Evolutionary conservation across 805 yeast species (phyloP), one percentile per base, ranked within the genome.

Genomic region (Myxozyma monticola): DNA sequence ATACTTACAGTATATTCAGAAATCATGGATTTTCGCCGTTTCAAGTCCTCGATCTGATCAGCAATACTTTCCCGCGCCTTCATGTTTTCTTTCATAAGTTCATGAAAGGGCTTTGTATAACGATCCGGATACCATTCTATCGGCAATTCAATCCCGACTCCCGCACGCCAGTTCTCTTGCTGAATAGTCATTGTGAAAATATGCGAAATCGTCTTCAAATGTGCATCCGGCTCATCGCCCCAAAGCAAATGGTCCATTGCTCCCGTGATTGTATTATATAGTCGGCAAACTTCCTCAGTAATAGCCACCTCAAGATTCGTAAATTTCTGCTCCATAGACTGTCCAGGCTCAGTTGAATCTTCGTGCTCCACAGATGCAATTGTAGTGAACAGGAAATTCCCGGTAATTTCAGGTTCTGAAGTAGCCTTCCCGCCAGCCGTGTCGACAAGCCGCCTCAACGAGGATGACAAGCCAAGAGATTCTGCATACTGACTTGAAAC

Each of bases 61-160:
- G n/a, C n/a, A n/a, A n/a, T n/a, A n/a, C n/a, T n/a, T n/a, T n/a
- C n/a, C n/a, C n/a, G n/a, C n/a, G n/a, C n/a, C n/a, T n/a, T n/a
- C n/a, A n/a, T n/a, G n/a, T n/a, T n/a, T n/a, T n/a, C n/a, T n/a
- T 15, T 15, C 59, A 59, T 53, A 5, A 34, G 18, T 10, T 33
- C 37, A 35, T 41, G 40, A 28, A 60, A 60, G 14, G 51, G 51
- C 26, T 28, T 22, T 4, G 61, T 57, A 37, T 60, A 60, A 20
- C 63, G 45, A 37, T 60, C 62, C 4, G 63, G 63, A 29, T 60
- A 60, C 63, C 63, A 60, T 28, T 45, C 59, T 2, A 29, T n/a
- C 25, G 63, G 62, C 37, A 60, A 20, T 12, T 45, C 54, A 26
- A 60, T 26, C 3, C 62, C 62, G 9, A 58, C 41, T 9, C 63